Percentiles rank a stretch among this genome's conserved stretches.
phyloP scores from a whole-genome alignment of 305 asterid genomes.

The Fraxinus albicans region DNA sequence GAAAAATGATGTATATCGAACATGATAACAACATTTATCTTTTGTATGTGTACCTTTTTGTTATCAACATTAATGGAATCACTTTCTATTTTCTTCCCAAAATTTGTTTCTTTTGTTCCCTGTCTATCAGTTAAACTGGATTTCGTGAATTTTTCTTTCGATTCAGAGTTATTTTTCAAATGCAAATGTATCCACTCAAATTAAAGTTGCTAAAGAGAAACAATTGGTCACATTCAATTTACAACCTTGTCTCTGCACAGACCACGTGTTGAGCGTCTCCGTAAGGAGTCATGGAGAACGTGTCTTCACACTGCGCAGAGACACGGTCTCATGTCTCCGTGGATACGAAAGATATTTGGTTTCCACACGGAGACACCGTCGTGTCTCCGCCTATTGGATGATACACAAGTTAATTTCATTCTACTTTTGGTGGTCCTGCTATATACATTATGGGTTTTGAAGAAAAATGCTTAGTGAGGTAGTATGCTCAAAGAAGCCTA shows the following conservation, averaged over 20 bases:
- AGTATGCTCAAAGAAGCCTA: too few relatives aligned
- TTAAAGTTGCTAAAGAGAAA: background rate
- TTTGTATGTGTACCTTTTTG: too few relatives aligned
- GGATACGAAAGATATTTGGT: background rate
- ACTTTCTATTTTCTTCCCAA: too few relatives aligned
- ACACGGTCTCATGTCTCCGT: background rate
- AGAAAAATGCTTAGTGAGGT: too few relatives aligned
- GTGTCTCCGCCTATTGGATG: too few relatives aligned
- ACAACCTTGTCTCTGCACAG: too few relatives aligned
- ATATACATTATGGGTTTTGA: too few relatives aligned
- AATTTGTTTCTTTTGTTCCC: background rate
- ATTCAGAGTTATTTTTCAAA: background rate
- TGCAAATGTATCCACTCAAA: background rate
- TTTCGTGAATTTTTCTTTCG: background rate
- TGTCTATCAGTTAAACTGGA: background rate
- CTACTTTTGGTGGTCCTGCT: background rate
- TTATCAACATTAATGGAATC: too few relatives aligned
- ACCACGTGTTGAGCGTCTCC: too few relatives aligned
- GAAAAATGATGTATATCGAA: background rate
- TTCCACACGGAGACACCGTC: background rate
- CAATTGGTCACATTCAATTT: background rate
- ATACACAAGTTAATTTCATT: too few relatives aligned
- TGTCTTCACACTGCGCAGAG: too few relatives aligned
- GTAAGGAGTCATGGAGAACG: too few relatives aligned
- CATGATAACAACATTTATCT: background rate